Evolutionary conservation across 768 basidiomycete species (phyloP).

Genomic region (Boletus sp.): DNA sequence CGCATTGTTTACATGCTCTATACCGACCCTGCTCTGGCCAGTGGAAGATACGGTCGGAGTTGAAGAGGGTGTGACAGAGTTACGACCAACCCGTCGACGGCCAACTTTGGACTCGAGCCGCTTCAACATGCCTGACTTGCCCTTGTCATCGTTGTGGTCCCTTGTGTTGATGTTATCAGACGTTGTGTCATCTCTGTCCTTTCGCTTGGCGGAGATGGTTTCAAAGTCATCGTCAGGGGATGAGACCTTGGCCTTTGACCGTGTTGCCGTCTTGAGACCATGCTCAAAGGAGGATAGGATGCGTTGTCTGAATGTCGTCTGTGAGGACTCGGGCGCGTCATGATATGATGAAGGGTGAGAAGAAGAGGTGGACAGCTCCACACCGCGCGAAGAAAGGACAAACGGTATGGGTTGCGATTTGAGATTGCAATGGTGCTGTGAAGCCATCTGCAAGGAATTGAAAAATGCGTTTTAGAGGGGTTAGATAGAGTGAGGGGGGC

Average conservation of each 20-base stretch:
- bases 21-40: slow-evolving; percentile 20
- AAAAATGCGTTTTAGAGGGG: slow-evolving; percentile 38
- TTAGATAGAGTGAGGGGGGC: slow-evolving; percentile 40
- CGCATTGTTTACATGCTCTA: slow-evolving; percentile 35
- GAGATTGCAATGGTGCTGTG: slow-evolving; percentile 38
- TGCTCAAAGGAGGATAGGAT: slow-evolving; percentile 67
- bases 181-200: slow-evolving; percentile 37
- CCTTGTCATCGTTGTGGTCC: slow-evolving; percentile 37
- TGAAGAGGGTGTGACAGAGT: slow-evolving; percentile 37
- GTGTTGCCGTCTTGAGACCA: slow-evolving; percentile 59
- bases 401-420: slow-evolving; percentile 32
- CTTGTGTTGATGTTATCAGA: slow-evolving; percentile 30
- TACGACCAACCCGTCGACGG: slow-evolving; percentile 44
- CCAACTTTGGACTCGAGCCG: slow-evolving; percentile 49
- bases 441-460: slow-evolving; percentile 45
- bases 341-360: slow-evolving; percentile 24
- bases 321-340: slow-evolving; percentile 38
- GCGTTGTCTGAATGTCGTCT: slow-evolving; percentile 55
- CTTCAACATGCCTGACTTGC: slow-evolving; percentile 44
- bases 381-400: slow-evolving; percentile 43
- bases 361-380: slow-evolving; percentile 33
- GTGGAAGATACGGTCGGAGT: slow-evolving; percentile 37
- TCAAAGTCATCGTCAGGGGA: slow-evolving; percentile 41
- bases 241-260: slow-evolving; percentile 45
- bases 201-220: slow-evolving; percentile 42